phyloP scores from a whole-genome alignment of 169 alveolate genomes.

The Plasmodium inui region DNA sequence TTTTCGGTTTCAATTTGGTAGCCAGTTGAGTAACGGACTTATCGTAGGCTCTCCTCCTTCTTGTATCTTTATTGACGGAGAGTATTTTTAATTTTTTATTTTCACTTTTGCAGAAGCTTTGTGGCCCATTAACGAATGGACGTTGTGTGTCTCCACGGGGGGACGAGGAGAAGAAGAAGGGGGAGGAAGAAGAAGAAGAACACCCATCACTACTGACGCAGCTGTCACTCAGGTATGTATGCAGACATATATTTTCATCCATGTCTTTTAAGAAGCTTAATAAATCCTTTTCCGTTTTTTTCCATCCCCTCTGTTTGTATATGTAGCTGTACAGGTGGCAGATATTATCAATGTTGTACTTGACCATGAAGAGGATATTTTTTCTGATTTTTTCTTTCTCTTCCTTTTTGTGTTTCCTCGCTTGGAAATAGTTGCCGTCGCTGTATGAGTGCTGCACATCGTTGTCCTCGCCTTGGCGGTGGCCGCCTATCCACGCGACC shows the following conservation, averaged over 20 bases:
- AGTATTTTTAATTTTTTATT: constrained; percentile 41
- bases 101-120: not conserved
- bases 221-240: constrained; percentile 42
- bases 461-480: not conserved
- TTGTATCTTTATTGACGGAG: constrained; percentile 74
- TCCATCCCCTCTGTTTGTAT: not conserved
- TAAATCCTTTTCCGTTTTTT: constrained; percentile 13
- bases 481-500: not conserved
- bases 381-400: constrained; percentile 41
- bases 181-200: too few species aligned
- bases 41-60: constrained; percentile 74
- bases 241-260: constrained; percentile 49
- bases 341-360: constrained; percentile 58
- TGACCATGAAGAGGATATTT: constrained; percentile 55
- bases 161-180: too few species aligned
- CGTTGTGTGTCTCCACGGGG: not conserved
- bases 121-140: not conserved
- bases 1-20: constrained; percentile 73
- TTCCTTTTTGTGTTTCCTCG: not conserved
- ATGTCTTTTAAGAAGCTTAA: constrained; percentile 32
- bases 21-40: constrained; percentile 81
- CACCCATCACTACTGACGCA: not conserved
- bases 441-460: constrained; percentile 2
- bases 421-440: constrained; percentile 21
- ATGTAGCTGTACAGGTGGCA: constrained; percentile 4